A percentile compares a stretch with the other conserved stretches of the same genome.
Conservation (phyloP, 441 rosid species). For the Euphorbia schlechtendalii region DNA sequence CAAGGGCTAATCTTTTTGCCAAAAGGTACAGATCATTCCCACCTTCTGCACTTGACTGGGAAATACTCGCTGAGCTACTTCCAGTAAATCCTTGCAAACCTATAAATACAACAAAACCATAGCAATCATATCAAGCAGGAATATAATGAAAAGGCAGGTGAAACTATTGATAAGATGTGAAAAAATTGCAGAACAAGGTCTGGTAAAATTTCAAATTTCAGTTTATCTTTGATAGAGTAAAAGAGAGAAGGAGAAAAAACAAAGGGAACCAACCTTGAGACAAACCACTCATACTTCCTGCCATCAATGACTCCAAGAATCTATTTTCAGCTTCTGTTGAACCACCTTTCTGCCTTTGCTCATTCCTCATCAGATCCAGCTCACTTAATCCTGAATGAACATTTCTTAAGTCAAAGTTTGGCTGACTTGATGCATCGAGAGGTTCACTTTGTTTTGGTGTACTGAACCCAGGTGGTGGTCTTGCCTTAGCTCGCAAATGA, state of each 20-base stretch:
- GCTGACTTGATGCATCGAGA: constrained; percentile 43
- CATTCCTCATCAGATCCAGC: constrained; percentile 47
- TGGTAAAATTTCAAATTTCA: not conserved
- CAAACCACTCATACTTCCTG: constrained; percentile 44
- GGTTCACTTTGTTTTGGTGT: constrained; percentile 58
- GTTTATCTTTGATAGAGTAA: not conserved
- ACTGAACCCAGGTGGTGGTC: constrained; percentile 94
- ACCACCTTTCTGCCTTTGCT: constrained; percentile 46
- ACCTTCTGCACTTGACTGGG: constrained; percentile 51
- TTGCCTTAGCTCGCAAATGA: constrained; percentile 88
- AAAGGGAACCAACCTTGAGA: constrained; percentile 53
- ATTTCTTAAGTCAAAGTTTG: constrained; percentile 47
- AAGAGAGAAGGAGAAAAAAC: not conserved
- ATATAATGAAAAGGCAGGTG: not conserved
- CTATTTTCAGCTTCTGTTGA: constrained; percentile 83
- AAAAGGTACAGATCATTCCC: constrained; percentile 59
- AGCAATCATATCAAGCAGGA: constrained; percentile 9
- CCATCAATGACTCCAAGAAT: constrained; percentile 88
- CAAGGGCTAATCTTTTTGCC: constrained; percentile 73
- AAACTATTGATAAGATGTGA: not conserved
- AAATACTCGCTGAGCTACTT: constrained; percentile 40
- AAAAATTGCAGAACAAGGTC: not conserved
- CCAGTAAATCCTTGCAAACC: constrained; percentile 63
- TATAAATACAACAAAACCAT: constrained; percentile 26
- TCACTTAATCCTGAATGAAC: constrained; percentile 41